Evolutionary conservation across 106 monocot species (phyloP).

Genomic region (Vanilla planifolia): DNA sequence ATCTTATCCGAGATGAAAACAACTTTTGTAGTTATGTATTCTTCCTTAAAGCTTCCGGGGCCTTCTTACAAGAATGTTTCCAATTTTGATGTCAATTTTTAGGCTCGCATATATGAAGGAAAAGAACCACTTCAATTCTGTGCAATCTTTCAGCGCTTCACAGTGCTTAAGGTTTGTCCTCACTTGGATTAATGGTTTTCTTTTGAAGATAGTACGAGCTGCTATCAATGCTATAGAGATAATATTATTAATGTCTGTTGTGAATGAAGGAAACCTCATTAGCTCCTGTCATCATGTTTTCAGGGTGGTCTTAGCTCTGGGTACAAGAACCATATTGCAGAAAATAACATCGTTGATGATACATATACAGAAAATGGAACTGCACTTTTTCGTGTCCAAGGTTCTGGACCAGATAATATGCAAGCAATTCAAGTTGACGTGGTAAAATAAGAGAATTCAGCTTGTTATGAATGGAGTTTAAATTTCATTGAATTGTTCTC

Average conservation of each 20-base stretch:
- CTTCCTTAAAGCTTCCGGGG: too few species aligned
- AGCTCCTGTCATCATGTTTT: not conserved
- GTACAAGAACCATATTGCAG: constrained; percentile 68
- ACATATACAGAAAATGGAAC: constrained; percentile 75
- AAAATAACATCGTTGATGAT: constrained; percentile 50
- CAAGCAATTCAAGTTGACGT: constrained; percentile 95
- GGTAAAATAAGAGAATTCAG: too few species aligned
- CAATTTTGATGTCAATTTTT: not conserved
- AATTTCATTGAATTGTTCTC: too few species aligned
- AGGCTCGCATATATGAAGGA: constrained; percentile 83
- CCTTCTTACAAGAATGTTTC: too few species aligned
- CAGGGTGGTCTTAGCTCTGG: constrained; percentile 91
- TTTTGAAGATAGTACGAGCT: not conserved
- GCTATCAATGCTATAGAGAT: not conserved
- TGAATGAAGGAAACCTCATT: too few species aligned
- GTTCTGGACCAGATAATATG: constrained; percentile 94
- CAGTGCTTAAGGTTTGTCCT: constrained; percentile 65
- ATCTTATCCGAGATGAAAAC: too few species aligned
- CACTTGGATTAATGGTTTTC: not conserved
- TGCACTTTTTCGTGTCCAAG: constrained; percentile 92
- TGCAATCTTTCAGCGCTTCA: constrained; percentile 82
- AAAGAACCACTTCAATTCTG: constrained; percentile 90
- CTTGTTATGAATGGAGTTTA: too few species aligned
- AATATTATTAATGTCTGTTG: too few species aligned
- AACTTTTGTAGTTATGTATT: too few species aligned